Conservation (phyloP, 2,329 filamentous ascomycete genomes). For the Elsinoe fawcettii region DNA sequence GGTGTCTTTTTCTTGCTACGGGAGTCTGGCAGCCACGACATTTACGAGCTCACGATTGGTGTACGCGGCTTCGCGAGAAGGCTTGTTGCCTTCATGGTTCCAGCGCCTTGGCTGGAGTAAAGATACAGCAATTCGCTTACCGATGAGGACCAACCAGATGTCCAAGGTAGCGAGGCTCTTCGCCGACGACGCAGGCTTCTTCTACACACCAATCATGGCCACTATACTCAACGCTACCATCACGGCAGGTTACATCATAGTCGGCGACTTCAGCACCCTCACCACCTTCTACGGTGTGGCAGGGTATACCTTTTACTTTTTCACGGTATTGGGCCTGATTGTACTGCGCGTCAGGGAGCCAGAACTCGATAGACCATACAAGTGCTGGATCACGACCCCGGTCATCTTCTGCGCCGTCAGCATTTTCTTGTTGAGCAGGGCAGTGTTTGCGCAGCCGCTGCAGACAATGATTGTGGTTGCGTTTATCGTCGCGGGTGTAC, state of each 20-base stretch:
- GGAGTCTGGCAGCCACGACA: conserved; percentile 85
- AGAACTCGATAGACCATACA: conserved; percentile 79
- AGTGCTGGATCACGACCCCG: conserved; percentile 92
- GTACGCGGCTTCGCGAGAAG: conserved; percentile 91
- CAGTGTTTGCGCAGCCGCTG: conserved; percentile 81
- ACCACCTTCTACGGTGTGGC: conserved; percentile 97
- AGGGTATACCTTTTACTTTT: conserved; percentile 94
- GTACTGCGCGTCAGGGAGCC: conserved; percentile 83
- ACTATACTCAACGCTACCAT: conserved; percentile 72
- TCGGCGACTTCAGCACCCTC: conserved; percentile 85
- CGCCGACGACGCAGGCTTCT: conserved; percentile 73
- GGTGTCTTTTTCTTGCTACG: conserved; percentile 86
- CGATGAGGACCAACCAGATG: conserved; percentile 37
- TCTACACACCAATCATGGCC: conserved; percentile 90
- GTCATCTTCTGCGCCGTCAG: conserved; percentile 98
- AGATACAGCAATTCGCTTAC: conserved; percentile 29
- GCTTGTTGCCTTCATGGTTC: conserved; percentile 78
- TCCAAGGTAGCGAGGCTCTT: conserved; percentile 55
- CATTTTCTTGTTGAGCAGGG: conserved; percentile 79
- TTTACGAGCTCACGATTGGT: conserved; percentile 89
- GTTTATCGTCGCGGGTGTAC: conserved; percentile 76
- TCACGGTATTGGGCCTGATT: conserved; percentile 88
- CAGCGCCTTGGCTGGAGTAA: conserved; percentile 67
- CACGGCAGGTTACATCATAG: conserved; percentile 67
- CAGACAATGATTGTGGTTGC: conserved; percentile 81